Base-by-base conservation (phyloP, 179 eudicot genomes). In the Dionaea muscipula region DNA sequence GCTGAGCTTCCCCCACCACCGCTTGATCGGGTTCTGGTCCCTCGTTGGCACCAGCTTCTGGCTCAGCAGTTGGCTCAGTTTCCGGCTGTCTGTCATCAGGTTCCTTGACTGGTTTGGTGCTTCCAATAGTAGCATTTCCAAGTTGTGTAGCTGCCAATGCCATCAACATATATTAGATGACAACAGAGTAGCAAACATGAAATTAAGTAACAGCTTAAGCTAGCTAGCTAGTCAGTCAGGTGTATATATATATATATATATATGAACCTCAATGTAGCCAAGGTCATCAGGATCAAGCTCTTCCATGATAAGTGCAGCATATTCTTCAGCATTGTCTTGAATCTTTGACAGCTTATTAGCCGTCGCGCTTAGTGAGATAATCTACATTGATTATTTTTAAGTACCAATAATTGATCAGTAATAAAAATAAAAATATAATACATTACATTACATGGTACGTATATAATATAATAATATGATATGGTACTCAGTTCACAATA, bases 291-390 rank as follows among this genome's bases (percentile, higher is more conserved):
- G 86, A 56, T 81, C 86, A 36, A 81, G 79, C 63, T 81, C 86
- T 53, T 81, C 86, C 86, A 81, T 81, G 48, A 81, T 81, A 15
- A 81, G 72, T 50, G 86, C 86, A n/a, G 83, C 81, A 57, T 81
- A 81, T 57, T 78, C 83, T 12, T 78, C 80, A 39, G 86, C 86
- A 35, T 76, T 66, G 19, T 68, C 68, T 71, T 68, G 74, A 37
- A 81, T 63, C 58, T 77, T 78, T 11, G 81, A 68, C 17, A 81
- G 63, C 61, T 71, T 73, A 60, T 73, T 75, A 12, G 83, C 81
- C 22, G 83, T 65, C 23, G 86, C 86, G 47, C 83, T 81, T 14
- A 81, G 53, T 28, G 75, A 48, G 33, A 78, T 75, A 26, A 78
- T 76, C 86, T 81, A 67, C 60, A 65, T 25, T 27, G 10, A 53